Conservation (phyloP, 2,329 filamentous ascomycete genomes). For the Colletotrichum sp. region DNA sequence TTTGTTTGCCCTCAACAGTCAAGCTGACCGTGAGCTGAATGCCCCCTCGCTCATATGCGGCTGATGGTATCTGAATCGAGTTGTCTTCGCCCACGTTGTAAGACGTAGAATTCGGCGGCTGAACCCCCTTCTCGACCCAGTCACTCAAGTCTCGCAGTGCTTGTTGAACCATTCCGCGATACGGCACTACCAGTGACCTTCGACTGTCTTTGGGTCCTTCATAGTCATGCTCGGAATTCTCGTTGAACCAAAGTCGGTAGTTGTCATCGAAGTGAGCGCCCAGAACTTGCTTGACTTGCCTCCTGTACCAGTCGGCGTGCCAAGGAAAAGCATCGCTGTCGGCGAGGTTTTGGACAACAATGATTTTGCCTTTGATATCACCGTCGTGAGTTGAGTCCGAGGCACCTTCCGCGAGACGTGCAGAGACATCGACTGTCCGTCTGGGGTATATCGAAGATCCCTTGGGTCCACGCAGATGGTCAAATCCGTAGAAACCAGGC, state of each 20-base stretch:
- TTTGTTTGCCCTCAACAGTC: background rate
- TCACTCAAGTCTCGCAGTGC: slow-evolving; percentile 23
- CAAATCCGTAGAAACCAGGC: slow-evolving; percentile 19
- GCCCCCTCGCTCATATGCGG: slow-evolving; percentile 16
- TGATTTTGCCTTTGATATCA: slow-evolving; percentile 23
- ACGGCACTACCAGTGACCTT: slow-evolving; percentile 6
- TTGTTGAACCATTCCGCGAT: slow-evolving; percentile 21
- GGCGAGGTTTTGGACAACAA: slow-evolving; percentile 25
- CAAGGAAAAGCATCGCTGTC: slow-evolving; percentile 27
- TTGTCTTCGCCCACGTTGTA: slow-evolving; percentile 6
- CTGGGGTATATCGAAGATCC: slow-evolving; percentile 19
- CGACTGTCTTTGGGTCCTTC: background rate
- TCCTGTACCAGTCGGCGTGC: slow-evolving; percentile 29
- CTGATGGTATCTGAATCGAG: slow-evolving; percentile 13
- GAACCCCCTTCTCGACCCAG: slow-evolving; percentile 22
- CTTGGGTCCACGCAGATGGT: slow-evolving; percentile 13
- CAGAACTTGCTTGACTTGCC: slow-evolving; percentile 7
- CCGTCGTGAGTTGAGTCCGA: slow-evolving; percentile 8
- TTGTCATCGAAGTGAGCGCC: slow-evolving; percentile 17
- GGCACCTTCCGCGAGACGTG: background rate
- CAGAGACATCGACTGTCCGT: background rate
- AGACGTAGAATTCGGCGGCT: slow-evolving; percentile 8
- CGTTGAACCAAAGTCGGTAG: slow-evolving; percentile 25
- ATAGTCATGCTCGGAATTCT: slow-evolving; percentile 24
- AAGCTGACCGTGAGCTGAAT: slow-evolving; percentile 25